Evolutionary conservation across 2,329 filamentous ascomycete genomes (phyloP).

Genomic region (Acephala macrosclerotiorum): DNA sequence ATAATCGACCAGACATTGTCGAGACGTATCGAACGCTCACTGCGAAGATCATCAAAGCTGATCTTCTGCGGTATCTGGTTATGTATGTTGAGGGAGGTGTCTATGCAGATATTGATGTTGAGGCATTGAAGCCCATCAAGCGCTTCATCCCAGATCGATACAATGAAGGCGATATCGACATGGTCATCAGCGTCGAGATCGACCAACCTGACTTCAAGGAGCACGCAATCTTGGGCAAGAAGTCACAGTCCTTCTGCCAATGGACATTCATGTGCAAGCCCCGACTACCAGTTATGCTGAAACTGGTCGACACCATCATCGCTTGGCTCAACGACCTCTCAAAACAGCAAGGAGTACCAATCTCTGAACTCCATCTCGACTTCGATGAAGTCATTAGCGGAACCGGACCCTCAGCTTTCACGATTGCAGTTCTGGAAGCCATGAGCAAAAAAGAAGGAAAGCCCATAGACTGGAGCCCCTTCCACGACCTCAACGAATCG

Average conservation of each 20-base stretch:
- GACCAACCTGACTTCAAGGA: constrained; percentile 70
- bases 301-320: constrained; percentile 73
- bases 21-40: constrained; percentile 65
- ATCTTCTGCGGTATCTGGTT: constrained; percentile 70
- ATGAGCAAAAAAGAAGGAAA: constrained; percentile 60
- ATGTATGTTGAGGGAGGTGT: constrained; percentile 65
- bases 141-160: constrained; percentile 70
- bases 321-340: constrained; percentile 68
- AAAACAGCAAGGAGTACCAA: constrained; percentile 61
- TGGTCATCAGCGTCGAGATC: constrained; percentile 75
- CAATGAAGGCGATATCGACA: constrained; percentile 68
- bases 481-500: constrained; percentile 72
- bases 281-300: constrained; percentile 70
- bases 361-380: constrained; percentile 69
- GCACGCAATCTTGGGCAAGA: constrained; percentile 71
- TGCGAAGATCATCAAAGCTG: constrained; percentile 71
- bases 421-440: constrained; percentile 67
- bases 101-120: constrained; percentile 67
- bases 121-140: constrained; percentile 59
- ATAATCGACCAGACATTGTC: constrained; percentile 73
- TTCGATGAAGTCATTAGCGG: constrained; percentile 77
- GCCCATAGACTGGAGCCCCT: constrained; percentile 65
- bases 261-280: constrained; percentile 80
- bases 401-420: constrained; percentile 77
- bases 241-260: constrained; percentile 76